Evolutionary conservation across 306 rosid species (phyloP), one percentile per base, ranked within the genome.

Genomic region (Biancaea sappan): DNA sequence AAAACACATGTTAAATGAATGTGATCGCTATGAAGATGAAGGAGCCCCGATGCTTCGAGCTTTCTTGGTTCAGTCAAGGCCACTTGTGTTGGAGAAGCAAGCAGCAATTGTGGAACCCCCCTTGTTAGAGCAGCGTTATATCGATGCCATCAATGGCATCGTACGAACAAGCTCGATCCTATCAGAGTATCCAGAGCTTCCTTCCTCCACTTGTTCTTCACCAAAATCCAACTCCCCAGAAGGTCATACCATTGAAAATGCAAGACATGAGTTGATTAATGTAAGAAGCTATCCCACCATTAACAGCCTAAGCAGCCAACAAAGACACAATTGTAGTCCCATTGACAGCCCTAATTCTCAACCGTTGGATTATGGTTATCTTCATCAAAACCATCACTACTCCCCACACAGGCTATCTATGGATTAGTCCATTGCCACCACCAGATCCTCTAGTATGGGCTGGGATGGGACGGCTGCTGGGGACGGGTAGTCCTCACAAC

Each of bases 1-100:
- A 89, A 89, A 89, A 88, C 91, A 87, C 71, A 91, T 93, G 98
- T 66, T 91, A 1, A 81, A 85, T 6, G 98, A 93, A 62, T 79
- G 85, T 12, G 87, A 89, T 34, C 89, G 93, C 0, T 84, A 76
- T 3, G 84, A 78, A 22, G 79, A 54, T 5, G 69, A 75, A 50
- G 56, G 56, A 44, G 40, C 73, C 18, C 72, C 87, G 0, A 0
- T 82, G 79, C 89, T 91, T 8, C 81, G 98, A 1, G 73, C 91
- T 2, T 93, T 90, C 82, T 56, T 90, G 29, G 87, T 87, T 59
- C 80, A 89, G 1, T 51, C 84, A 0, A 84, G 80, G 78, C 83
- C 90, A 3, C 2, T 60, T 37, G 29, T 81, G 65, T 4, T 75
- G 5, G 89, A 86, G 8, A 66, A n/a, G 24, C 92, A 80, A 65